Conservation (phyloP, 176 grass and related monocot genomes). For the Carex pumila region DNA sequence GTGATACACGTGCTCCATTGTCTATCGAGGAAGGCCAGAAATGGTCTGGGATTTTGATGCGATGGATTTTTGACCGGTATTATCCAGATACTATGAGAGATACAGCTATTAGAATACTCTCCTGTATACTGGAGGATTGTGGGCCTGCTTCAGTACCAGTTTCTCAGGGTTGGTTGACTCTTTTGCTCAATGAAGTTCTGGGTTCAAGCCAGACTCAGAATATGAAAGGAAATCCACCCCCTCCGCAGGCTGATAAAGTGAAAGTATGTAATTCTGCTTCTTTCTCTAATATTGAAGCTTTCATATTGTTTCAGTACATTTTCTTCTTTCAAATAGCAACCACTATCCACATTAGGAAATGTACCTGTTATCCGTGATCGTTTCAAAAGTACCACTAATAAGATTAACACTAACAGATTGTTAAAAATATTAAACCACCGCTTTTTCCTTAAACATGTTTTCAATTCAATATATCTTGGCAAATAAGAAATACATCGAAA, state of each 20-base stretch:
- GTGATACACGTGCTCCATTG: conserved; percentile 39
- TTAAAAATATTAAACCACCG: background rate
- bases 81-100: conserved; percentile 51
- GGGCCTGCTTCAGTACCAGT: conserved; percentile 73
- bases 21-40: conserved; percentile 87
- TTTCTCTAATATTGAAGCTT: conserved; percentile 13
- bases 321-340: background rate
- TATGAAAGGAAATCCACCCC: conserved; percentile 40
- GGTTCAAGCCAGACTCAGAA: conserved; percentile 52
- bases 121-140: conserved; percentile 74
- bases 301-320: background rate
- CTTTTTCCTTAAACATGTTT: background rate
- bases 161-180: conserved; percentile 95
- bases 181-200: conserved; percentile 69
- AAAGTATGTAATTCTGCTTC: conserved; percentile 42
- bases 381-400: background rate
- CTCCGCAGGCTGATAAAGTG: conserved; percentile 56
- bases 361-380: background rate
- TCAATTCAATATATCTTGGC: background rate
- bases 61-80: conserved; percentile 83
- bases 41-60: conserved; percentile 86
- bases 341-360: background rate
- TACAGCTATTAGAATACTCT: conserved; percentile 73
- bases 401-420: background rate
- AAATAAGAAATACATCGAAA: background rate